These are phyloP conservation scores for Saccharum hybrid DNA, from an alignment of 202 grass and related monocot species.

Conservation along the genomic window DNA sequence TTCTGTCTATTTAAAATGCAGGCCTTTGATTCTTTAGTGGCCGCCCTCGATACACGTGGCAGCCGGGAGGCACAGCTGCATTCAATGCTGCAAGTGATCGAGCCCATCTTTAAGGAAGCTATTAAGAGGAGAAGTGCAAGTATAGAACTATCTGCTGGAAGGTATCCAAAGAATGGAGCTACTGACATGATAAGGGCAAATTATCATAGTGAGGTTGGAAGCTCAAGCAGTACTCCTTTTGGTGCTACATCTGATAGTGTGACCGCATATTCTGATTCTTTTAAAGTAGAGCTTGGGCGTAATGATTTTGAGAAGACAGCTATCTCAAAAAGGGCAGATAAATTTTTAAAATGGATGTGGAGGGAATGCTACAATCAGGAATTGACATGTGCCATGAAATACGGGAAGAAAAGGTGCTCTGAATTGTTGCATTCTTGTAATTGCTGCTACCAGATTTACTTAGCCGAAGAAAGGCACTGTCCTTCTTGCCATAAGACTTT, in stretches of 20 bases:
- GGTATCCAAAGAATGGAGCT: slow-evolving; percentile 56
- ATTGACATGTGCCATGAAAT: slow-evolving; percentile 70
- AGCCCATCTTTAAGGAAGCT: slow-evolving; percentile 83
- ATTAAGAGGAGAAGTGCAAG: slow-evolving; percentile 53
- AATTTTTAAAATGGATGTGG: slow-evolving; percentile 88
- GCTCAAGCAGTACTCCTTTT: slow-evolving; percentile 60
- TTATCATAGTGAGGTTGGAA: slow-evolving; percentile 55
- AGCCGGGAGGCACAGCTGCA: slow-evolving; percentile 82
- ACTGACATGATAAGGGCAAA: slow-evolving; percentile 59
- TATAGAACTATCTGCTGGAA: slow-evolving; percentile 49
- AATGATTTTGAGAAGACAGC: slow-evolving; percentile 71
- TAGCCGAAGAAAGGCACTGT: slow-evolving; percentile 88
- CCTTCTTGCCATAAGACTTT: slow-evolving; percentile 85
- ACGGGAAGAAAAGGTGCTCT: slow-evolving; percentile 77
- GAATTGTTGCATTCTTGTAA: slow-evolving; percentile 65
- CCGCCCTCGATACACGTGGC: slow-evolving; percentile 83
- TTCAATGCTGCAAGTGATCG: slow-evolving; percentile 90
- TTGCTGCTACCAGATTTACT: slow-evolving; percentile 75
- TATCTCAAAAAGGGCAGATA: slow-evolving; percentile 73
- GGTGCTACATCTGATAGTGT: slow-evolving; percentile 56
- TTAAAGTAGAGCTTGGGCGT: slow-evolving; percentile 78
- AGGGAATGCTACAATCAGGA: slow-evolving; percentile 66
- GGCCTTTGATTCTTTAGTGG: slow-evolving; percentile 87
- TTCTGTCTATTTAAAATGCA: slow-evolving; percentile 47
- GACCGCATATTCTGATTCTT: slow-evolving; percentile 60